A percentile compares a stretch with the other conserved stretches of the same genome.
Conservation (phyloP, 108 stramenopile species). For the Aurantiochytrium sp. region DNA sequence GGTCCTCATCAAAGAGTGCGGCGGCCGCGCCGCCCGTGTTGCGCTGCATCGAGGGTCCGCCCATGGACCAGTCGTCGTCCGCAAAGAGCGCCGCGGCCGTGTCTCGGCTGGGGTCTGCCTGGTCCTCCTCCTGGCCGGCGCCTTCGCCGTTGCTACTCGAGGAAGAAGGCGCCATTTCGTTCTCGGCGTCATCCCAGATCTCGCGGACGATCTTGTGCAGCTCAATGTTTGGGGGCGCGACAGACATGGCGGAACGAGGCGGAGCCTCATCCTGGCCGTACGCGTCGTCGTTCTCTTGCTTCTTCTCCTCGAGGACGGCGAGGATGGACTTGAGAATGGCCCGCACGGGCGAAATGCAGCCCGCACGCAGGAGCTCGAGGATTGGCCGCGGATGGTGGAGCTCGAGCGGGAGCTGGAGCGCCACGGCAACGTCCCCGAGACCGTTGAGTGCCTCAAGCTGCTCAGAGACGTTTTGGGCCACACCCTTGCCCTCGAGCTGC, state of each 20-base stretch:
- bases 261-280: neutral
- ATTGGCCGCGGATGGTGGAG: neutral
- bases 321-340: neutral
- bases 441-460: slow-evolving; percentile 14
- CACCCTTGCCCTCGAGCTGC: neutral
- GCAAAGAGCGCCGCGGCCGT: neutral
- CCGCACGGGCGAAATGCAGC: neutral
- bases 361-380: neutral
- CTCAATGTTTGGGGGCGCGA: neutral
- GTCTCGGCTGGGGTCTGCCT: no score
- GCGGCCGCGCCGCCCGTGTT: neutral
- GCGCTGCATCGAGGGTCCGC: neutral
- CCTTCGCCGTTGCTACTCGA: neutral
- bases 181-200: neutral
- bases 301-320: neutral
- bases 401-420: neutral
- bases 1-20: slow-evolving; percentile 25
- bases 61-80: slow-evolving; percentile 15
- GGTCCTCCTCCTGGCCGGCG: neutral
- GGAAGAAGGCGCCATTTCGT: neutral
- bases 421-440: neutral
- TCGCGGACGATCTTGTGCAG: neutral
- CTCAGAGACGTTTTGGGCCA: neutral
- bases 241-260: neutral
- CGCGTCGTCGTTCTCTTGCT: neutral